Evolutionary conservation across 176 grass and related monocot genomes (phyloP).

Genomic region (Tillandsia fasciculata): DNA sequence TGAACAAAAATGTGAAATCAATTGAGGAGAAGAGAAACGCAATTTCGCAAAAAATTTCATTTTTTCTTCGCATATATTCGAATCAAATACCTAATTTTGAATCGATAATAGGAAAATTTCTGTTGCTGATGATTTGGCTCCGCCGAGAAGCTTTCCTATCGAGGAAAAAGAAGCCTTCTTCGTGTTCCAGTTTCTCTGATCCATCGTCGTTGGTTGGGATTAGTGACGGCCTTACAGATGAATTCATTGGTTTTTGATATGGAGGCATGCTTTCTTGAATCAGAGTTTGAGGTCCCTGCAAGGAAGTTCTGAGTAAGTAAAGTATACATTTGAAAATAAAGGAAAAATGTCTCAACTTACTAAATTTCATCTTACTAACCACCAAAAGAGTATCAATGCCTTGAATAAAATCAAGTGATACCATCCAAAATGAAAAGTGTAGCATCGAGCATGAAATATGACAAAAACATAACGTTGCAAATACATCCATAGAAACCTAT

Average conservation of each 20-base stretch:
- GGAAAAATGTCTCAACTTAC: no score
- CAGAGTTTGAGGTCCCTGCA: constrained; percentile 41
- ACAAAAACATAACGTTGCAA: background rate
- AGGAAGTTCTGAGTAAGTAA: background rate
- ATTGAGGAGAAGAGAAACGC: no score
- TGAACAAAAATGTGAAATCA: no score
- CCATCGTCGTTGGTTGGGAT: no score
- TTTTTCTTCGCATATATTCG: no score
- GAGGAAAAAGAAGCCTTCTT: constrained; percentile 64
- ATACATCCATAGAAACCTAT: background rate
- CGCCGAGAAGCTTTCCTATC: constrained; percentile 53
- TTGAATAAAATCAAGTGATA: background rate
- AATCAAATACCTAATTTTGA: no score
- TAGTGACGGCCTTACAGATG: no score
- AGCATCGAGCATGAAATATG: background rate
- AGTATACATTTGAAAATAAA: background rate
- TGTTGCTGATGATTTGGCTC: constrained; percentile 48
- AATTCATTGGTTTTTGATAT: background rate
- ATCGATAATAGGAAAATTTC: constrained; percentile 27
- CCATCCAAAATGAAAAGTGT: background rate
- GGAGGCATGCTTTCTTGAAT: constrained; percentile 45
- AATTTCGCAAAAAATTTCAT: no score
- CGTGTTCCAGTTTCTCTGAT: no score
- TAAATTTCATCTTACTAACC: background rate
- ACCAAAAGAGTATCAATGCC: background rate